These are phyloP conservation scores for Magnusiomyces starmeri DNA, from an alignment of 1,139 yeast species.

Conservation along the genomic window DNA sequence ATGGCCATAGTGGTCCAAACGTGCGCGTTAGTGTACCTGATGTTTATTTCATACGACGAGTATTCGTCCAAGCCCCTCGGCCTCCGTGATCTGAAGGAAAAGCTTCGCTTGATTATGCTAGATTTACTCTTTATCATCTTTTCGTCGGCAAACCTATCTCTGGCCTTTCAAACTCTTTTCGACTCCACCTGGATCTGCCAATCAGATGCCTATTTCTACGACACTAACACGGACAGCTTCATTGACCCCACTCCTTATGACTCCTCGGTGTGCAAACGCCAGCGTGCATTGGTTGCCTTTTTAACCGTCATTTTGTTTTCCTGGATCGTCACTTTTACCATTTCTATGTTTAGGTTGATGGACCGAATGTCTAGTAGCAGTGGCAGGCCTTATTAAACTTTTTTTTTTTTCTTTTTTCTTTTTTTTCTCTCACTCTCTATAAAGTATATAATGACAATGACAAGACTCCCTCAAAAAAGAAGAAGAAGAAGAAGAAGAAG, in stretches of 20 bases:
- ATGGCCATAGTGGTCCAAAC: slow-evolving; percentile 87
- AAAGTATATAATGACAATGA: too few relatives aligned
- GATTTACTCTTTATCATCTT: slow-evolving; percentile 87
- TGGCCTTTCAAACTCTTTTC: slow-evolving; percentile 75
- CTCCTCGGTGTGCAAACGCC: slow-evolving; percentile 62
- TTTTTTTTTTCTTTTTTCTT: background rate
- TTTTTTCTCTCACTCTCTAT: background rate
- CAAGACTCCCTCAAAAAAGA: too few relatives aligned
- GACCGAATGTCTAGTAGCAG: slow-evolving; percentile 46
- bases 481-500: too few relatives aligned
- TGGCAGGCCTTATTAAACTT: background rate
- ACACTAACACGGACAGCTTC: background rate
- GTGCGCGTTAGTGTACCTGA: slow-evolving; percentile 65
- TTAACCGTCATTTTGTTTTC: slow-evolving; percentile 63
- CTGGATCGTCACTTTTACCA: slow-evolving; percentile 82
- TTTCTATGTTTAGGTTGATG: slow-evolving; percentile 77
- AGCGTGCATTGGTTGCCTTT: slow-evolving; percentile 70
- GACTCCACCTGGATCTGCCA: slow-evolving; percentile 80
- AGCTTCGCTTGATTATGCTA: slow-evolving; percentile 66
- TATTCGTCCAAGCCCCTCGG: slow-evolving; percentile 89
- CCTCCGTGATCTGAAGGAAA: slow-evolving; percentile 72
- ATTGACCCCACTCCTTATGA: slow-evolving; percentile 23
- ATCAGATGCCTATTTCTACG: slow-evolving; percentile 3
- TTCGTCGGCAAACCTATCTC: slow-evolving; percentile 80
- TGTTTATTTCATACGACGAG: slow-evolving; percentile 84